A percentile compares a stretch with the other conserved stretches of the same genome.
phyloP scores from a whole-genome alignment of 768 basidiomycete genomes.

The Suillus subalutaceus region DNA sequence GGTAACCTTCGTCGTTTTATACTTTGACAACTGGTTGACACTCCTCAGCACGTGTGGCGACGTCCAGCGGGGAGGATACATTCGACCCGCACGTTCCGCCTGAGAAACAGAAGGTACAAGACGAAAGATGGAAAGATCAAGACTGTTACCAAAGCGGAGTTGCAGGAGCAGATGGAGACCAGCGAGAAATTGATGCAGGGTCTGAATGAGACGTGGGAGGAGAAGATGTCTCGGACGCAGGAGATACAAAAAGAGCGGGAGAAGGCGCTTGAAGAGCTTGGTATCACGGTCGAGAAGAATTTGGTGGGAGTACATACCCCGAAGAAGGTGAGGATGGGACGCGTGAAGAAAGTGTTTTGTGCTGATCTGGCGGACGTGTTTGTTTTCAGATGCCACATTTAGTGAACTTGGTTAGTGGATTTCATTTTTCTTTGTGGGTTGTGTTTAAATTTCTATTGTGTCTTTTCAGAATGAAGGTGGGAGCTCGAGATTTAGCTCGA shows the following conservation, averaged over 20 bases:
- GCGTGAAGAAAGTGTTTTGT: constrained; percentile 11
- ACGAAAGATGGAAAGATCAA: constrained; percentile 92
- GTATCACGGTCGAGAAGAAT: constrained; percentile 97
- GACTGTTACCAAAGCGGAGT: constrained; percentile 95
- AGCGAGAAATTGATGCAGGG: constrained; percentile 95
- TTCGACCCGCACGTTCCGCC: constrained; percentile 91
- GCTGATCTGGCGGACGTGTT: constrained; percentile 14
- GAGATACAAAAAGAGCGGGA: constrained; percentile 97
- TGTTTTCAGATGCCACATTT: constrained; percentile 82
- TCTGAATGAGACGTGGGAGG: constrained; percentile 95
- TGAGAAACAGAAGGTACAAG: constrained; percentile 92
- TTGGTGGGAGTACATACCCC: constrained; percentile 97
- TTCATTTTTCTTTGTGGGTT: constrained; percentile 8
- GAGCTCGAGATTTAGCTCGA: constrained; percentile 16
- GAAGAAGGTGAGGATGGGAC: constrained; percentile 67
- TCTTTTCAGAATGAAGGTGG: constrained; percentile 68
- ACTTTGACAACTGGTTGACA: constrained; percentile 15
- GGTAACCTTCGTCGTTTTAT: constrained; percentile 44
- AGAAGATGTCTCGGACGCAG: constrained; percentile 89
- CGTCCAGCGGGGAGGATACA: constrained; percentile 66
- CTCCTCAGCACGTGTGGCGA: constrained; percentile 69
- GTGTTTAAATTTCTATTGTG: constrained; percentile 19
- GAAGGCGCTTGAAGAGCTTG: constrained; percentile 95
- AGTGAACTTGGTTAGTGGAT: constrained; percentile 79
- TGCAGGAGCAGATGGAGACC: constrained; percentile 95